phyloP scores from a whole-genome alignment of 108 stramenopile species.

The Cyclotella atomus region DNA sequence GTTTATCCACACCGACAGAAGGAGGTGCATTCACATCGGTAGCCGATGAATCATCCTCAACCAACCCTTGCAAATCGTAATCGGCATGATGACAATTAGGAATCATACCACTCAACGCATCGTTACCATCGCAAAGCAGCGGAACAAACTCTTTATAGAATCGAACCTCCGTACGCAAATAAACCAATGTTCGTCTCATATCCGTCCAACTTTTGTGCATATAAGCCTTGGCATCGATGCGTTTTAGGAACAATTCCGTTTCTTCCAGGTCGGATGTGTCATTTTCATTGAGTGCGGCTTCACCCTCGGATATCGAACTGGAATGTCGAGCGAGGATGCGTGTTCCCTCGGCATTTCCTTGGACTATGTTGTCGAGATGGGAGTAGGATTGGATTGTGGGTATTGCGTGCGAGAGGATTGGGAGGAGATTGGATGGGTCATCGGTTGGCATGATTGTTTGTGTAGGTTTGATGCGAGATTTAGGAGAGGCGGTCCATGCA shows the following conservation, averaged over 20 bases:
- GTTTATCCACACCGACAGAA: constrained; percentile 8
- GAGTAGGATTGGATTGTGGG: constrained; percentile 20
- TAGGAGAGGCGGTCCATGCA: no score
- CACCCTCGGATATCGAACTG: constrained; percentile 20
- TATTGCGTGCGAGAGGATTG: constrained; percentile 16
- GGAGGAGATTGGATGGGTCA: constrained; percentile 3
- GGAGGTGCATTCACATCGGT: constrained; percentile 36
- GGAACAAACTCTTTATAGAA: constrained; percentile 79
- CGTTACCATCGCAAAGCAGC: constrained; percentile 25
- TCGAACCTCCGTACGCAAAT: constrained; percentile 73
- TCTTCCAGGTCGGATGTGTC: constrained; percentile 13
- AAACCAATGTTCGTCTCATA: constrained; percentile 74
- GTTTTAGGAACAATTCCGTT: constrained; percentile 45
- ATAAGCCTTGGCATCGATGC: constrained; percentile 23
- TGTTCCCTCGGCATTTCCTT: constrained; percentile 46
- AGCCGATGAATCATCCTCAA: constrained; percentile 59
- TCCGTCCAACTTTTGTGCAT: constrained; percentile 75
- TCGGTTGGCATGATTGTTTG: not conserved
- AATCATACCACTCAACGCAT: constrained; percentile 10
- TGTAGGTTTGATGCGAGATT: not conserved
- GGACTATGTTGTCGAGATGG: constrained; percentile 17
- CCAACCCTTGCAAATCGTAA: constrained; percentile 62
- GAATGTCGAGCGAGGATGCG: constrained; percentile 35
- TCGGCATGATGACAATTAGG: constrained; percentile 54
- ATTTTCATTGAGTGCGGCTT: not conserved